phyloP scores from a whole-genome alignment of 768 basidiomycete species.

The Lyophyllum shimeji region DNA sequence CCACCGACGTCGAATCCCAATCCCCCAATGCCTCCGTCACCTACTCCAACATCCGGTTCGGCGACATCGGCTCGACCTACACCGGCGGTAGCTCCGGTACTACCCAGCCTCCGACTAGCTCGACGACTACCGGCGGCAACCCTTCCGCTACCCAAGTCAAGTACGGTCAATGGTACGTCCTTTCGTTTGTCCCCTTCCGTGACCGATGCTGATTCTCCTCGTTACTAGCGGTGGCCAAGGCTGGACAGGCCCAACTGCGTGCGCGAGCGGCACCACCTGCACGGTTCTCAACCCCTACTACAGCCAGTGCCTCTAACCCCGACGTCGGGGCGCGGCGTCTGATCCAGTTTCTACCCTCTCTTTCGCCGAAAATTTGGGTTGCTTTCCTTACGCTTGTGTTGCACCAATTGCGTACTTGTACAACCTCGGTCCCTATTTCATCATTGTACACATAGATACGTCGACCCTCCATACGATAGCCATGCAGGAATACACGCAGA shows the following conservation, averaged over 20 bases:
- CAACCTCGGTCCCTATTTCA: not conserved
- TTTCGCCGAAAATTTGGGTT: not conserved
- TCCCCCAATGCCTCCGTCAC: constrained; percentile 41
- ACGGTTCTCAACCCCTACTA: constrained; percentile 26
- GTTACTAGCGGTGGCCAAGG: constrained; percentile 19
- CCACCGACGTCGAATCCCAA: constrained; percentile 40
- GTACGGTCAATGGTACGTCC: constrained; percentile 34
- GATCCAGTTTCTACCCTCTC: not conserved
- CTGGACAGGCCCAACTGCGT: not conserved
- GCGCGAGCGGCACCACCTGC: constrained; percentile 23
- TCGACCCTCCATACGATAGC: not conserved
- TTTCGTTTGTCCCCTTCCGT: not conserved
- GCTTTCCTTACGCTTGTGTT: not conserved
- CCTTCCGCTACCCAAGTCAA: constrained; percentile 31
- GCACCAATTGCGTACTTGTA: not conserved
- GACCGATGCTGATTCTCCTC: not conserved
- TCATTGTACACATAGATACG: not conserved
- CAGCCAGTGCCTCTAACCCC: constrained; percentile 25
- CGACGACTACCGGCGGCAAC: constrained; percentile 20
- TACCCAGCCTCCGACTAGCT: constrained; percentile 1
- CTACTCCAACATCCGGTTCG: constrained; percentile 57
- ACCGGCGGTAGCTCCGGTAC: constrained; percentile 5
- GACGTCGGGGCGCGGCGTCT: not conserved
- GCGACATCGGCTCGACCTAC: constrained; percentile 22
- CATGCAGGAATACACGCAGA: not conserved